Evolutionary conservation across 2,329 filamentous ascomycete genomes (phyloP), one percentile per base, ranked within the genome.

Genomic region (Xenoacremonium recifei): DNA sequence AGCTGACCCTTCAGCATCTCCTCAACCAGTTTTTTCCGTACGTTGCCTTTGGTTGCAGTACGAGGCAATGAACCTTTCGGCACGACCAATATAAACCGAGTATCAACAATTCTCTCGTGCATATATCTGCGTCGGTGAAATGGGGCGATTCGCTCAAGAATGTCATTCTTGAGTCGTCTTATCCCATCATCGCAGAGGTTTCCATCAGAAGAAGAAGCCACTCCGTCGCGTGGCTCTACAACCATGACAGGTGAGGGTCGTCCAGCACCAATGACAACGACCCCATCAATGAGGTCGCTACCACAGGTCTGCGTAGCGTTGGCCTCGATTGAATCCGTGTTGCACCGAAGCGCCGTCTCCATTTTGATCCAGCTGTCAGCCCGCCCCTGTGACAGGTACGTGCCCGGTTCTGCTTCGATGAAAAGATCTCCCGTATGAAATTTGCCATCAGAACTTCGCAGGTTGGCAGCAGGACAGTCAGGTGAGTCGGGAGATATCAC

Each of bases 281-380:
- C 51, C 0, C 42, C 40, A 3, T 27, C 37, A 11, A 56, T 44
- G 4, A 57, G 50, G 12, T 56, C 53, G 1, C 33, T n/a, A 1
- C 43, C 48, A 19, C 54, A 57, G 0, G 37, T 47, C 3, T 49
- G 39, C 40, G 50, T 39, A 1, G 44, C 39, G 13, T 57, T 54
- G 2, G 35, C 35, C 18, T 58, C 55, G 6, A 58, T 54, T 1
- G 52, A 50, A 1, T 31, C 7, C 1, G 55, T 54, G 13, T 58
- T 50, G 9, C 55, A 58, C 9, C 50, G 35, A 7, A 50, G 31
- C 2, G 51, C 43, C 4, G 23, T 32, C 12, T 53, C 34, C 54
- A 58, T 58, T 19, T 58, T 58, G 39, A 58, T 58, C 54, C 55
- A 58, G 15, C 53, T 45, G 9, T 58, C 54, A 2, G 44, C 49